A percentile compares a stretch with the other conserved stretches of the same genome.
Conservation (phyloP, 2,329 filamentous ascomycete genomes). For the Calonectria pseudoturangicola region DNA sequence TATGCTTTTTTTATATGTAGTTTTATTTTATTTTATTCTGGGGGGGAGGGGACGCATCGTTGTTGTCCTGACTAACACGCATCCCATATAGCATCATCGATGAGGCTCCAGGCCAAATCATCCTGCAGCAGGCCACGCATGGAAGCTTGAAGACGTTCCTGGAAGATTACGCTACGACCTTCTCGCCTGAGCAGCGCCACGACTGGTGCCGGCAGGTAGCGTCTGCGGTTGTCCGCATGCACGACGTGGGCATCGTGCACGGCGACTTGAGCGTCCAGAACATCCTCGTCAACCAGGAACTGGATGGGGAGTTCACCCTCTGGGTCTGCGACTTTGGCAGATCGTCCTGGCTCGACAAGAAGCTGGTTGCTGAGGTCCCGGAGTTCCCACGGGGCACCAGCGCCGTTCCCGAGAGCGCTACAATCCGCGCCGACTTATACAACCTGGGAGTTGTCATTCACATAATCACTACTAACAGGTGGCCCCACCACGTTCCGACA, state of each 20-base stretch:
- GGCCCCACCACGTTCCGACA: conserved; percentile 6
- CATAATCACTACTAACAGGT: conserved; percentile 1
- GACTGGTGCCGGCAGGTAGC: background rate
- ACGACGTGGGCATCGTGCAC: conserved; percentile 4
- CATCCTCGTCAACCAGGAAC: conserved; percentile 10
- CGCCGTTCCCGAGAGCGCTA: background rate
- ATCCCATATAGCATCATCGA: background rate
- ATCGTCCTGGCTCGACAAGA: background rate
- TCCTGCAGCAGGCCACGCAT: background rate
- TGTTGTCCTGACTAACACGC: background rate
- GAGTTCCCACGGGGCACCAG: background rate
- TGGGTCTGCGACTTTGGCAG: conserved; percentile 9
- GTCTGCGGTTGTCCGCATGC: background rate
- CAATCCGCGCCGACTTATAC: background rate
- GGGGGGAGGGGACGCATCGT: background rate
- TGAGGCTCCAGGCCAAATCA: background rate
- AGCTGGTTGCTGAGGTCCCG: background rate
- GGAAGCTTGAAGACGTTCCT: background rate
- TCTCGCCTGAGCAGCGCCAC: background rate
- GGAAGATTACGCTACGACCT: background rate
- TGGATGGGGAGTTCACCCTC: background rate
- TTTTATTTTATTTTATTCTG: background rate
- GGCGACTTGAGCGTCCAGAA: conserved; percentile 1
- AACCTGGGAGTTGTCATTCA: conserved; percentile 7
- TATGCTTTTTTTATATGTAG: background rate